Conservation (phyloP, 2,329 filamentous ascomycete species). For the Aspergillus versicolor region DNA sequence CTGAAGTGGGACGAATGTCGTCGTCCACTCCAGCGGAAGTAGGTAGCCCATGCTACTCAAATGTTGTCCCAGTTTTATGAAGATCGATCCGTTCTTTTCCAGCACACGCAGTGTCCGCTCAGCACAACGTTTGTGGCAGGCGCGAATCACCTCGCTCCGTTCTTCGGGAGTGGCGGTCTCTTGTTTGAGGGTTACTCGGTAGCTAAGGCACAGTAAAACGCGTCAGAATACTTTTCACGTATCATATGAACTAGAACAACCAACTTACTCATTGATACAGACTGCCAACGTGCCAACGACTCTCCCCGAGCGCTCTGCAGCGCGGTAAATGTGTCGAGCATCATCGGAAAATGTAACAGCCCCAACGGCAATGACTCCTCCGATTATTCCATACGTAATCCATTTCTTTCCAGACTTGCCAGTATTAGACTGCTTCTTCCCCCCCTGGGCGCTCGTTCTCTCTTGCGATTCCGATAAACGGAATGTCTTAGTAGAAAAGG, state of each 20-base stretch:
- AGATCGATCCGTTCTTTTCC: slow-evolving; percentile 96
- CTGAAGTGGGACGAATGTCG: slow-evolving; percentile 92
- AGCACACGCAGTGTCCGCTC: slow-evolving; percentile 80
- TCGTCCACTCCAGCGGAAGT: slow-evolving; percentile 86
- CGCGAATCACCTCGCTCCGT: slow-evolving; percentile 67
- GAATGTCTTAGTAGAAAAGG: slow-evolving; percentile 22
- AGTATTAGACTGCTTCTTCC: slow-evolving; percentile 14
- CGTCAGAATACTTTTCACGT: slow-evolving; percentile 6
- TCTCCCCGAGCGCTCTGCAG: slow-evolving; percentile 73
- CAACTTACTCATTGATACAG: slow-evolving; percentile 81
- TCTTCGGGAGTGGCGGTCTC: slow-evolving; percentile 62
- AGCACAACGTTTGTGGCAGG: slow-evolving; percentile 91
- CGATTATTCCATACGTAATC: slow-evolving; percentile 34
- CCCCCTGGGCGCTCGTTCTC: slow-evolving; percentile 8
- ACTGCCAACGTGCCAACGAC: slow-evolving; percentile 73
- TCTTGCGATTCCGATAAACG: slow-evolving; percentile 14
- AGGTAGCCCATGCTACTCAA: slow-evolving; percentile 95
- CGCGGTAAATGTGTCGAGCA: slow-evolving; percentile 72
- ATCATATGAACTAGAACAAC: slow-evolving; percentile 17
- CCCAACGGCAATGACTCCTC: slow-evolving; percentile 41
- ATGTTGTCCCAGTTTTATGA: slow-evolving; percentile 97
- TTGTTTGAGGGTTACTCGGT: slow-evolving; percentile 79
- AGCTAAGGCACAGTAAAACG: slow-evolving; percentile 54
- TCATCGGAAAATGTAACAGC: slow-evolving; percentile 60
- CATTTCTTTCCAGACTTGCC: slow-evolving; percentile 22